phyloP scores from a whole-genome alignment of 768 basidiomycete genomes.

The Austroboletus eburneus region DNA sequence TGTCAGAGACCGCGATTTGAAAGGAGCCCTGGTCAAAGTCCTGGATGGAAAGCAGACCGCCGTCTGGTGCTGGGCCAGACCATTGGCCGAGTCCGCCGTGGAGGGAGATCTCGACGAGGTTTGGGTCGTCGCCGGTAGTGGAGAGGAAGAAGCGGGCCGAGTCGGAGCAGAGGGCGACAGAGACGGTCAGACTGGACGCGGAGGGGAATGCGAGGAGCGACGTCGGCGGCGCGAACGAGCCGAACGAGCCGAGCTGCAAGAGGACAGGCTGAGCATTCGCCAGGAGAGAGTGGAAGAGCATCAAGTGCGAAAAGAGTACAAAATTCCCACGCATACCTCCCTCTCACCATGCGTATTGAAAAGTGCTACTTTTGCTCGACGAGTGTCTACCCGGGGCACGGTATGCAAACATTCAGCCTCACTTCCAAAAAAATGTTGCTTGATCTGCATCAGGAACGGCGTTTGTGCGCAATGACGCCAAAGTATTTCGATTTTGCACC shows the following conservation, averaged over 20 bases:
- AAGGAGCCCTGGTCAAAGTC: slow-evolving; percentile 41
- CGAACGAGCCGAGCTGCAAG: too few species aligned
- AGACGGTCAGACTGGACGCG: slow-evolving; percentile 38
- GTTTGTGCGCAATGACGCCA: slow-evolving; percentile 97
- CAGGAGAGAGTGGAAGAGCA: too few species aligned
- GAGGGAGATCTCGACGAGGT: slow-evolving; percentile 47
- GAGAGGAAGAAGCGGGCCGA: slow-evolving; percentile 57
- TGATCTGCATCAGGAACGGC: slow-evolving; percentile 57
- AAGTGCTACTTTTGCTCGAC: slow-evolving; percentile 99
- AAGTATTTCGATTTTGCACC: slow-evolving; percentile 96
- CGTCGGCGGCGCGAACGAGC: slow-evolving; percentile 30
- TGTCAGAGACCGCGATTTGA: slow-evolving; percentile 54
- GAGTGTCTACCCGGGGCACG: slow-evolving; percentile 95
- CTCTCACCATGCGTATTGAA: slow-evolving; percentile 76
- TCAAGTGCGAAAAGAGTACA: too few species aligned
- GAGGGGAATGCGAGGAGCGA: slow-evolving; percentile 40
- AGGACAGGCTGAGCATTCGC: too few species aligned
- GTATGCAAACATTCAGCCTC: slow-evolving; percentile 35
- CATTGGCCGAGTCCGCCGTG: slow-evolving; percentile 49
- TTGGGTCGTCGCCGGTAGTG: slow-evolving; percentile 38
- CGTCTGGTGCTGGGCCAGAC: slow-evolving; percentile 41
- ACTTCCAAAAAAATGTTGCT: not conserved
- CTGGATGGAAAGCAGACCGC: slow-evolving; percentile 52
- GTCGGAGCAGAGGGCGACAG: slow-evolving; percentile 44
- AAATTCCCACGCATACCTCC: slow-evolving; percentile 25